A percentile compares a stretch with the other conserved stretches of the same genome.
These are phyloP conservation scores for Neoboletus magnificus DNA, from an alignment of 768 basidiomycete species.

Conservation along the genomic window DNA sequence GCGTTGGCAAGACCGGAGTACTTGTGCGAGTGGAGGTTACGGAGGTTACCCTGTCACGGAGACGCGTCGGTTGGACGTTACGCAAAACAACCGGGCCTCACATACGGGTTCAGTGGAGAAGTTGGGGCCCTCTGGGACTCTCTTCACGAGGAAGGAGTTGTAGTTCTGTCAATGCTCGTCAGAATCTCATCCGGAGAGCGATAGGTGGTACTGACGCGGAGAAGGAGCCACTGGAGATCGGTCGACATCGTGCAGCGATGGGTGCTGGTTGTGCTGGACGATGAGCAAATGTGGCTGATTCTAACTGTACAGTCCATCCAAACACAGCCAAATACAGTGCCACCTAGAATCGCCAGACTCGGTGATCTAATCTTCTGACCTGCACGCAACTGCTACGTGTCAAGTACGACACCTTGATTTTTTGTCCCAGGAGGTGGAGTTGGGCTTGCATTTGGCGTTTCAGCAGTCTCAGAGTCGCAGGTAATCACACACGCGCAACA, in stretches of 20 bases:
- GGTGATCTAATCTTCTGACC: not conserved
- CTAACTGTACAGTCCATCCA: constrained; percentile 31
- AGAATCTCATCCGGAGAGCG: not conserved
- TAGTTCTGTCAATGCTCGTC: constrained; percentile 48
- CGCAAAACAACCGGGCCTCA: constrained; percentile 13
- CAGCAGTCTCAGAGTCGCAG: not conserved
- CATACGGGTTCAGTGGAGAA: constrained; percentile 84
- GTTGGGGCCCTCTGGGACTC: constrained; percentile 63
- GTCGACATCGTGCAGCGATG: constrained; percentile 60
- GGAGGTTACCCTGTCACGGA: constrained; percentile 68
- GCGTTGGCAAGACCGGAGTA: constrained; percentile 85
- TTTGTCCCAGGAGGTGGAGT: no score
- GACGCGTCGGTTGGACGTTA: constrained; percentile 4
- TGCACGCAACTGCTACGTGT: not conserved
- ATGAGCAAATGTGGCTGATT: constrained; percentile 30
- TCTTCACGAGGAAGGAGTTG: constrained; percentile 87
- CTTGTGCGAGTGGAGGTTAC: constrained; percentile 87
- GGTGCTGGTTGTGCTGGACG: constrained; percentile 14
- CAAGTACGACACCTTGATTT: no score
- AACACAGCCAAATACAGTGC: constrained; percentile 23
- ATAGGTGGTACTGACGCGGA: constrained; percentile 60
- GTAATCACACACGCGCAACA: not conserved
- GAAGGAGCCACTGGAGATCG: constrained; percentile 93
- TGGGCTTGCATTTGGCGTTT: not conserved
- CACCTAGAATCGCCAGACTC: not conserved